Evolutionary conservation across 345 rosid genomes (phyloP).

Genomic region (Camelina sativa): DNA sequence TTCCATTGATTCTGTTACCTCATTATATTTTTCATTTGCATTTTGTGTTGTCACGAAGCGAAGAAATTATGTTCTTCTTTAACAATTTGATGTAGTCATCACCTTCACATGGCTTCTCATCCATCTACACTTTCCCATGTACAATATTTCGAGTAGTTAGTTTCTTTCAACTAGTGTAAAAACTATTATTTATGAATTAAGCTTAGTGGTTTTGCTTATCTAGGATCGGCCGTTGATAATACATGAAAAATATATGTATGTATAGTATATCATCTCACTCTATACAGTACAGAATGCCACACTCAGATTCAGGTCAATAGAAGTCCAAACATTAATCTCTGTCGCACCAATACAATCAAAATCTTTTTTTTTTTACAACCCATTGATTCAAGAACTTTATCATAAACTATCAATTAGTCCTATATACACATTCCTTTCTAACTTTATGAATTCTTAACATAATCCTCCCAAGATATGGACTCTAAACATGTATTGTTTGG

Average conservation of each 20-base stretch:
- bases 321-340: not conserved
- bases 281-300: not conserved
- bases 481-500: slow-evolving; percentile 7
- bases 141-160: not conserved
- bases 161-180: not conserved
- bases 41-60: slow-evolving; percentile 27
- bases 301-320: not conserved
- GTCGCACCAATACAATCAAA: not conserved
- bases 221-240: slow-evolving; percentile 4
- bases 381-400: not conserved
- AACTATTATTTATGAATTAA: not conserved
- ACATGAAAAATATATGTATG: not conserved
- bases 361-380: not conserved
- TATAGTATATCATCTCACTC: slow-evolving; percentile 1
- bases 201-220: not conserved
- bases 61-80: slow-evolving; percentile 41
- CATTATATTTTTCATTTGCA: not conserved
- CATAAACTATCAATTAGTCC: not conserved
- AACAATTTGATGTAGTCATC: slow-evolving; percentile 41
- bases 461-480: slow-evolving; percentile 6
- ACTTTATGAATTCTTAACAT: not conserved
- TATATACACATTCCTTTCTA: not conserved
- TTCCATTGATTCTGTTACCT: slow-evolving; percentile 21
- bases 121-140: slow-evolving; percentile 39
- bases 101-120: slow-evolving; percentile 35